Evolutionary conservation across 139 green algal species (phyloP), one percentile per base, ranked within the genome.

Genomic region (Pseudopediastrum boryanum): DNA sequence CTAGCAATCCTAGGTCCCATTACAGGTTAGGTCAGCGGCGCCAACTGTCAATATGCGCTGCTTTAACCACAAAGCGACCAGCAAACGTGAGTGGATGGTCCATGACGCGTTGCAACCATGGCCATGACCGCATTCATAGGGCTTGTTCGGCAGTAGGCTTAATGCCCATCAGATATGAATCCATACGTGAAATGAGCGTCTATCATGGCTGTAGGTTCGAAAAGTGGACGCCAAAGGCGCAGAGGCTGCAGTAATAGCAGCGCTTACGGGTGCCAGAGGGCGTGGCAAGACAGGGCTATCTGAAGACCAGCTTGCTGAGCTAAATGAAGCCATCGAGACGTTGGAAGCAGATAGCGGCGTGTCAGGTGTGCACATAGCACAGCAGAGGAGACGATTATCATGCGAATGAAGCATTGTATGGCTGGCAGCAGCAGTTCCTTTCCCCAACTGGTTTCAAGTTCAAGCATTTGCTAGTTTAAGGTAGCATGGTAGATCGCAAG

Each of bases 261-360:
- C 62, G 19, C 46, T 85, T 5, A 36, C 25, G 1, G 35, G 19
- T 35, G 75, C 43, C 46, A 83, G 80, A 42, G 81, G 71, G 71
- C 75, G 93, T 23, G 93, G 93, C 38, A 91, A 90, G 56, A 81
- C 76, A 38, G 92, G 91, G 1, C 56, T 96, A 10, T 67, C 31
- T 35, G 19, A 71, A 0, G 79, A 89, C 33, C 81, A 92, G 62
- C 82, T 79, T 56, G 25, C 52, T 31, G 16, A 48, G 6, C 85
- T 97, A 19, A 82, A 90, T 2, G 79, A 56, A 29, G 92, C 92
- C 23, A 85, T 95, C 38, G 82, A 79, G 1, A 51, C 78, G 6
- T 81, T 96, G 12, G 93, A 97, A 76, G 72, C 62, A 1, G 67
- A 86, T n/a, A 81, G 85, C 27, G 91, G 90, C 54, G 56, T 91